Conservation (phyloP, 2,329 filamentous ascomycete genomes). For the Zasmidium citrigriseum region DNA sequence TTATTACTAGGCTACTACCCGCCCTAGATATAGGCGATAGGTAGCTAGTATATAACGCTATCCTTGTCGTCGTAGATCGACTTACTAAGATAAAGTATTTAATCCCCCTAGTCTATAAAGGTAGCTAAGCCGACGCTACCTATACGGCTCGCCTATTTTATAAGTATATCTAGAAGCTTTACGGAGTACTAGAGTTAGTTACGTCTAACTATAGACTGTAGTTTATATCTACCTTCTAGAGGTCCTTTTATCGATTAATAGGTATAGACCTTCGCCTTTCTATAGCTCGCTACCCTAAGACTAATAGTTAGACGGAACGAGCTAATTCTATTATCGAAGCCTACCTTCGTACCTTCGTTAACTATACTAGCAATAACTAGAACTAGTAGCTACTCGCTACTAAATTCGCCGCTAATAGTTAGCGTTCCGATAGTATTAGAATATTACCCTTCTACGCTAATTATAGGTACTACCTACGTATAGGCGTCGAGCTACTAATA, state of each 20-base stretch:
- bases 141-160: not conserved
- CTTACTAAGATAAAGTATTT: not conserved
- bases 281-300: not conserved
- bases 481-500: not conserved
- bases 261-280: not conserved
- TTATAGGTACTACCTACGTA: not conserved
- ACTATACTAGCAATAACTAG: not conserved
- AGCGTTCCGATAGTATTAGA: not conserved
- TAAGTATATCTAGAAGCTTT: not conserved
- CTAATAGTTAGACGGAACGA: not conserved
- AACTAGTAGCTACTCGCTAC: not conserved
- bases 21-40: not conserved
- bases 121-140: not conserved
- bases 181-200: not conserved
- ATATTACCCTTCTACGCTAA: not conserved
- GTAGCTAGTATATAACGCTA: not conserved
- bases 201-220: not conserved
- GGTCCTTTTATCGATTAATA: not conserved
- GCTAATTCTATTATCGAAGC: not conserved
- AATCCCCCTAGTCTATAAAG: not conserved
- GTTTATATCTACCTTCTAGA: not conserved
- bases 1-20: not conserved
- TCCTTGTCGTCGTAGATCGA: not conserved
- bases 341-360: not conserved
- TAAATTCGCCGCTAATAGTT: not conserved